Conservation (phyloP, 75 land plant genomes). For the Cryptomeria japonica region DNA sequence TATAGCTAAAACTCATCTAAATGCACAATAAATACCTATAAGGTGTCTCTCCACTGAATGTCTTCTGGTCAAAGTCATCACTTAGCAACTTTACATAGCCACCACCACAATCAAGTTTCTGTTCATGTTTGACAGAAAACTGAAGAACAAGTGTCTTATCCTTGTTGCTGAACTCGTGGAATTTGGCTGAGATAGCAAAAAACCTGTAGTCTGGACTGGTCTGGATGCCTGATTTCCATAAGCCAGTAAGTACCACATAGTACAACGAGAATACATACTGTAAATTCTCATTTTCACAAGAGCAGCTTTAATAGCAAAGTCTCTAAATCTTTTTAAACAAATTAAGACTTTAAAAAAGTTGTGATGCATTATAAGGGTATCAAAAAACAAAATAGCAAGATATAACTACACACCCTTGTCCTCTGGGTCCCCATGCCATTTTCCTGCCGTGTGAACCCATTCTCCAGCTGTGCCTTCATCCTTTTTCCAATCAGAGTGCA, state of each 20-base stretch:
- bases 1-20: background rate
- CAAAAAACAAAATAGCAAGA: background rate
- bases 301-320: background rate
- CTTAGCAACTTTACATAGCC: slow-evolving; percentile 64
- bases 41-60: slow-evolving; percentile 68
- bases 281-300: background rate
- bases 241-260: background rate
- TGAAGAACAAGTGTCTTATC: slow-evolving; percentile 65
- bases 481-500: slow-evolving; percentile 84
- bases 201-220: slow-evolving; percentile 54
- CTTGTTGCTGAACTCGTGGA: slow-evolving; percentile 57
- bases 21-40: slow-evolving; percentile 43
- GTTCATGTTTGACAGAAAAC: slow-evolving; percentile 72
- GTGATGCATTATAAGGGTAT: background rate
- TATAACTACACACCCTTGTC: slow-evolving; percentile 68
- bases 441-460: slow-evolving; percentile 88
- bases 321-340: background rate
- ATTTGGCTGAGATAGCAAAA: slow-evolving; percentile 56
- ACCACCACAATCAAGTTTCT: slow-evolving; percentile 74
- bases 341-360: background rate
- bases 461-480: slow-evolving; percentile 72
- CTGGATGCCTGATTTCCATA: slow-evolving; percentile 48
- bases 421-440: slow-evolving; percentile 78
- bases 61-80: slow-evolving; percentile 59
- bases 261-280: too few species aligned